Evolutionary conservation across 768 basidiomycete species (phyloP).

Genomic region (Mrakia gelida): DNA sequence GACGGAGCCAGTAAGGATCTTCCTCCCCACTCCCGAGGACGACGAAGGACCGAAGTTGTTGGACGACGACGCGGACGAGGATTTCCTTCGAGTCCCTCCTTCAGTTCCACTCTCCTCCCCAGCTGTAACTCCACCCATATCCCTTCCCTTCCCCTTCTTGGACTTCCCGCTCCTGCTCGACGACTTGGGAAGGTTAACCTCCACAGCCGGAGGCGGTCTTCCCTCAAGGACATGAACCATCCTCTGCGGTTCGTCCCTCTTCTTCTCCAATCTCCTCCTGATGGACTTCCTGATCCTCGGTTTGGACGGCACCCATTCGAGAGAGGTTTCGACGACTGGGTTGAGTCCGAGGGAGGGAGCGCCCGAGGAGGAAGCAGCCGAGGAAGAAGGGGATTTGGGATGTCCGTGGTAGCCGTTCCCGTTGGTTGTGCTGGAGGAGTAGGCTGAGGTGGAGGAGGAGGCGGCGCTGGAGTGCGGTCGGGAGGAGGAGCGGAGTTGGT

Average conservation of each 20-base stretch:
- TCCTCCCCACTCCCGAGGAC: no score
- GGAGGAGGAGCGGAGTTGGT: not conserved
- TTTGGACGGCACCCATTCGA: slow-evolving; percentile 1
- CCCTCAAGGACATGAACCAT: not conserved
- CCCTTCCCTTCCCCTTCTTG: not conserved
- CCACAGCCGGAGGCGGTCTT: not conserved
- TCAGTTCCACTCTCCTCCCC: not conserved
- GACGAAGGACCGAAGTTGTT: no score
- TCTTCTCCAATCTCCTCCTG: slow-evolving; percentile 1
- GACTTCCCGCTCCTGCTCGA: not conserved
- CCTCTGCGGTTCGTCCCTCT: slow-evolving; percentile 10
- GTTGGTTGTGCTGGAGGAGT: not conserved
- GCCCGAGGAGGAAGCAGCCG: not conserved
- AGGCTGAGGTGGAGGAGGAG: not conserved
- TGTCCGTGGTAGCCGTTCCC: no score
- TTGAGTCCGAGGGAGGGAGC: not conserved
- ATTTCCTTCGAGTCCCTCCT: not conserved
- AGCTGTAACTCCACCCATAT: not conserved
- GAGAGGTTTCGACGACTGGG: slow-evolving; percentile 4
- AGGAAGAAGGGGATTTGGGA: not conserved
- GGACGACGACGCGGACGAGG: not conserved
- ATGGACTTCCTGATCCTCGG: slow-evolving; percentile 8
- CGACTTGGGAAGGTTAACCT: not conserved
- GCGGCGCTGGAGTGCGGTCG: not conserved
- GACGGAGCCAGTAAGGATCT: no score